A percentile compares a stretch with the other conserved stretches of the same genome.
phyloP scores from a whole-genome alignment of 2,329 filamentous ascomycete species.

The Arthrinium puccinioides region DNA sequence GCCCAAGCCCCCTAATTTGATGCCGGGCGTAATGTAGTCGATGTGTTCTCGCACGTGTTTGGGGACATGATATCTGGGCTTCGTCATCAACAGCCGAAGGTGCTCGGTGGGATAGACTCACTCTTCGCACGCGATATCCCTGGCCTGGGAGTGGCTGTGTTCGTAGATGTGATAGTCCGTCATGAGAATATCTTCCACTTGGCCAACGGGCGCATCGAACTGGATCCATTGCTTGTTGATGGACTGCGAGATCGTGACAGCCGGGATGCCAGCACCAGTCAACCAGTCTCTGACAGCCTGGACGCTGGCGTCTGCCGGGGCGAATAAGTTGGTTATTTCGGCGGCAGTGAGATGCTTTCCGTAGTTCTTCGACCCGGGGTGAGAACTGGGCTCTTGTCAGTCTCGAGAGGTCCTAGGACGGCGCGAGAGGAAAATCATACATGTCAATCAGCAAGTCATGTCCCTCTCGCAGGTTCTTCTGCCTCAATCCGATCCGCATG shows the following conservation, averaged over 20 bases:
- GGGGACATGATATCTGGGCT: slow-evolving; percentile 38
- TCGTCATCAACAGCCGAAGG: background rate
- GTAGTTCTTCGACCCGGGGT: slow-evolving; percentile 27
- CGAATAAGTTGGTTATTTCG: slow-evolving; percentile 30
- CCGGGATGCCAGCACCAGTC: slow-evolving; percentile 19
- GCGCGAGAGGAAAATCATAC: slow-evolving; percentile 6
- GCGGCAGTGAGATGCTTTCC: slow-evolving; percentile 30
- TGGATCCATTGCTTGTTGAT: slow-evolving; percentile 29
- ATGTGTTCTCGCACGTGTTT: slow-evolving; percentile 37
- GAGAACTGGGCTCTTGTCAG: slow-evolving; percentile 18
- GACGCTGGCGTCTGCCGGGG: slow-evolving; percentile 24
- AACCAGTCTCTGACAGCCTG: slow-evolving; percentile 31
- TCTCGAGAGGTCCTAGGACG: background rate
- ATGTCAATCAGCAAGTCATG: slow-evolving; percentile 20
- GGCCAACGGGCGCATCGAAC: slow-evolving; percentile 29
- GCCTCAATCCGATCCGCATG: slow-evolving; percentile 18
- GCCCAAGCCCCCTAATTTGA: slow-evolving; percentile 33
- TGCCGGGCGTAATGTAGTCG: slow-evolving; percentile 50
- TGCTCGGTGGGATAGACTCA: slow-evolving; percentile 6
- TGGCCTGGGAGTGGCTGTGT: slow-evolving; percentile 26
- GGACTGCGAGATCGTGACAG: slow-evolving; percentile 23
- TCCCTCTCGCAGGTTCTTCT: slow-evolving; percentile 15
- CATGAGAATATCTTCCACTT: slow-evolving; percentile 31
- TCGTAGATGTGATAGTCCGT: slow-evolving; percentile 33
- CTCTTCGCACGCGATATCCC: slow-evolving; percentile 29